Base-by-base conservation (phyloP, 768 basidiomycete genomes). In the Suillus cothurnatus region DNA sequence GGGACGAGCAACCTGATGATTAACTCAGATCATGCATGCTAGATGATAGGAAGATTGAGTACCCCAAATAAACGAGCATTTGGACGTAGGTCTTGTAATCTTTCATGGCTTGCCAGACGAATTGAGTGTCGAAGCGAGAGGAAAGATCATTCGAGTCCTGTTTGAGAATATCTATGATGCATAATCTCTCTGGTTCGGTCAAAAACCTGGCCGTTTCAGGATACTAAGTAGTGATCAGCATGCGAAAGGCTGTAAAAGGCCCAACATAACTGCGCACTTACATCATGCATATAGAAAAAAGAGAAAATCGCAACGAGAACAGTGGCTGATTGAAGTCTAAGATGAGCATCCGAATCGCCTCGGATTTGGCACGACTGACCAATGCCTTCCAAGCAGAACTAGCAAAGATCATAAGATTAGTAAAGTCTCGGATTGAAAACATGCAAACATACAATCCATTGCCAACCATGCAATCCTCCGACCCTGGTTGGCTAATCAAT, bases 191-290 rank as follows among this genome's bases (percentile, higher is more conserved):
- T 4, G 69, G 62, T 7, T 79, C 76, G 14, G 79, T 82, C 63
- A 88, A 73, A 76, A 88, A 89, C 21, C 74, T 78, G 21, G 87
- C 87, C 1, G 86, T 88, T 67, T 84, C 82, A 34, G 87, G 86
- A 72, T 84, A 87, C 84, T 85, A 64, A 49, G 1, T 19, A 15
- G 53, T 23, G 23, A 23, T 36, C 6, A 5, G 41, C 36, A 28
- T 56, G 32, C 19, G 23, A 15, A 28, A 38, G 15, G 61, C 7
- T 61, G 31, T 28, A 17, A 15, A 31, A 36, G 15, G 59, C 5
- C 34, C 36, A 59, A 55, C 62, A 19, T 53, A 39, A 31, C 3
- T 39, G n/a, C 9, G 15, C 8, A 41, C 81, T 55, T 63, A 84
- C 84, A 71, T 88, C 86, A 63, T 87, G 75, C 76, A 88, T 83